These are phyloP conservation scores for Fomitopsis pulvina DNA, from an alignment of 768 basidiomycete species.

Conservation along the genomic window DNA sequence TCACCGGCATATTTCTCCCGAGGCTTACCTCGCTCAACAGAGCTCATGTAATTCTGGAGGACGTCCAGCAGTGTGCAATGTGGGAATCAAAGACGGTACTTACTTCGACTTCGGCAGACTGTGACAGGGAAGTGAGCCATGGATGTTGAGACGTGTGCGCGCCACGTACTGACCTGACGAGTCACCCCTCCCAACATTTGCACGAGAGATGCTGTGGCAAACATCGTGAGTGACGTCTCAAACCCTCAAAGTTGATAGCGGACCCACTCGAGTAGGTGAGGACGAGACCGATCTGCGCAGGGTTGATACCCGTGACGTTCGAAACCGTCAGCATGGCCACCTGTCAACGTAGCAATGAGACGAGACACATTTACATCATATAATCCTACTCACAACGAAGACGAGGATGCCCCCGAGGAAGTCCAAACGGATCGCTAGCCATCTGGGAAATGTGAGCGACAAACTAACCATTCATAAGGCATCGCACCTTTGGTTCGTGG, in stretches of 20 bases:
- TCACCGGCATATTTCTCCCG: not conserved
- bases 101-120: slow-evolving; percentile 59
- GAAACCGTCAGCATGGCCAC: slow-evolving; percentile 61
- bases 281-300: slow-evolving; percentile 67
- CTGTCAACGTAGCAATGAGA: slow-evolving; percentile 21
- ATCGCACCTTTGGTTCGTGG: slow-evolving; percentile 55
- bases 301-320: slow-evolving; percentile 47
- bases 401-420: slow-evolving; percentile 56
- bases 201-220: slow-evolving; percentile 36
- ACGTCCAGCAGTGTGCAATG: not conserved
- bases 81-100: slow-evolving; percentile 1
- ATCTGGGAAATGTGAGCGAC: slow-evolving; percentile 27
- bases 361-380: not conserved
- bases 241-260: not conserved
- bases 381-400: slow-evolving; percentile 37
- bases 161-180: slow-evolving; percentile 28
- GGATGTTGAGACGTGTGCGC: not conserved
- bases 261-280: slow-evolving; percentile 55
- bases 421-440: slow-evolving; percentile 70
- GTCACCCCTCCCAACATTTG: slow-evolving; percentile 50
- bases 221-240: not conserved
- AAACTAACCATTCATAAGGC: not conserved
- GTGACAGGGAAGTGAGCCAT: not conserved
- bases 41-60: slow-evolving; percentile 55
- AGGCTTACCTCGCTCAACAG: slow-evolving; percentile 47